Evolutionary conservation across 768 basidiomycete species (phyloP), one percentile per base, ranked within the genome.

Genomic region (Piloderma croceum): DNA sequence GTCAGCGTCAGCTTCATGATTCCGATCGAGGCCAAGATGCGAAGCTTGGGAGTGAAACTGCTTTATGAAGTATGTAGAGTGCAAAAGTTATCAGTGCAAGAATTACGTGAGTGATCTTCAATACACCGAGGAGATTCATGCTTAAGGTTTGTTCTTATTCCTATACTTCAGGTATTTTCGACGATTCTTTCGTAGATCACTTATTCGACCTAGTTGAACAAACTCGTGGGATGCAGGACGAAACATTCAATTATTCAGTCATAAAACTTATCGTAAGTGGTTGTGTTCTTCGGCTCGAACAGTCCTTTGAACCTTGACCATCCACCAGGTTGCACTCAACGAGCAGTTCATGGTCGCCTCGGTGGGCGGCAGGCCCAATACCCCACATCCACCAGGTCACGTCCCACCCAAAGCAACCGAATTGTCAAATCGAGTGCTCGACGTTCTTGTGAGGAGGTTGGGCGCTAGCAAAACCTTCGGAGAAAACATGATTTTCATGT

Each of bases 401-500:
- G 44, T 51, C 48, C 36, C 54, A 39, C 39, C 47, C 54, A 49
- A 61, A 52, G 38, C 49, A n/a, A 50, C 59, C 5, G 73, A 79
- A 39, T 60, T 62, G 12, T 69, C 73, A 43, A 99, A 99, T 57
- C 74, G 90, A 18, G 82, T 99, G 2, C 61, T 98, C 38, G 71
- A 78, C 17, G 81, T 94, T 0, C 69, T 99, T 18, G 83, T 89
- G 70, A 71, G 83, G n/a, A 79, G 92, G 15, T 62, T 89, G 20
- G 82, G 85, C 3, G 79, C 78, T n/a, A 88, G 81, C 62, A 89
- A 88, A 68, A 96, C 96, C 1, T 96, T 99, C 54, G 92, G 93
- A 3, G 93, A 92, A 65, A 99, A 98, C 58, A 78, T 99, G 73
- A 97, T 99, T 42, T 99, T 97, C 62, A 99, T 99, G 87, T 69